Evolutionary conservation across 1,284 basidiomycete species (phyloP).

Genomic region (Cryptococcus sp.): DNA sequence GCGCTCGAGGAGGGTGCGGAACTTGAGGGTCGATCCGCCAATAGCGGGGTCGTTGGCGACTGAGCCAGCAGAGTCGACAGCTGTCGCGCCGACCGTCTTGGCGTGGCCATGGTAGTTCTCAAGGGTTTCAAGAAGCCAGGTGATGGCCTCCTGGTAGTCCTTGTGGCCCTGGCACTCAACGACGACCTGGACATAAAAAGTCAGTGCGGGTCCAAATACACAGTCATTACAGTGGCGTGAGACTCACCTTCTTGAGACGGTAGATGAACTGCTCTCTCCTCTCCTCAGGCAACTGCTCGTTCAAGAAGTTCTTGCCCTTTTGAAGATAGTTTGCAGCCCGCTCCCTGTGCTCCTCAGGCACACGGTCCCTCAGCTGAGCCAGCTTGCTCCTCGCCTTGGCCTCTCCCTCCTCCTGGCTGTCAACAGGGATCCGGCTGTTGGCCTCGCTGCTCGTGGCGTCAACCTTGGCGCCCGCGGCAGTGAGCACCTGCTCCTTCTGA

Average conservation of each 20-base stretch:
- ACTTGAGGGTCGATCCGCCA: slow-evolving; percentile 60
- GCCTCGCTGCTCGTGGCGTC: slow-evolving; percentile 50
- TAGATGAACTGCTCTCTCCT: slow-evolving; percentile 60
- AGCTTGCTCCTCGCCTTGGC: slow-evolving; percentile 51
- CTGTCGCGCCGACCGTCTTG: slow-evolving; percentile 51
- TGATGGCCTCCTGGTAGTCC: slow-evolving; percentile 79
- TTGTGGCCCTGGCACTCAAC: slow-evolving; percentile 85
- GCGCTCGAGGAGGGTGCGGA: slow-evolving; percentile 80
- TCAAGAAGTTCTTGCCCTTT: slow-evolving; percentile 63
- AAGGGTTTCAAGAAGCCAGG: slow-evolving; percentile 69
- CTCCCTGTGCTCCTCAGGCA: slow-evolving; percentile 45
- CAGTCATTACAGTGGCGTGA: neutral
- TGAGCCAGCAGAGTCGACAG: slow-evolving; percentile 48
- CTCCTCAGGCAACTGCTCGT: slow-evolving; percentile 84
- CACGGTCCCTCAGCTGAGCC: slow-evolving; percentile 56
- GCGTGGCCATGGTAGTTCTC: slow-evolving; percentile 72
- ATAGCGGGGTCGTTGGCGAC: slow-evolving; percentile 58
- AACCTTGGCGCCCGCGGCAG: slow-evolving; percentile 38
- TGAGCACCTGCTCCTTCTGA: slow-evolving; percentile 39
- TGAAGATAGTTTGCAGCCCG: slow-evolving; percentile 44
- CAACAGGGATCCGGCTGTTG: slow-evolving; percentile 28
- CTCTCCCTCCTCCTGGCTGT: slow-evolving; percentile 60
- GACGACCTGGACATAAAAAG: slow-evolving; percentile 23
- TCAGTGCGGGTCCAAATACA: neutral
- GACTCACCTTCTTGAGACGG: slow-evolving; percentile 57